A percentile compares a stretch with the other conserved stretches of the same genome.
Evolutionary conservation across 1,284 basidiomycete genomes (phyloP).

Genomic region (Apiotrichum siamense): DNA sequence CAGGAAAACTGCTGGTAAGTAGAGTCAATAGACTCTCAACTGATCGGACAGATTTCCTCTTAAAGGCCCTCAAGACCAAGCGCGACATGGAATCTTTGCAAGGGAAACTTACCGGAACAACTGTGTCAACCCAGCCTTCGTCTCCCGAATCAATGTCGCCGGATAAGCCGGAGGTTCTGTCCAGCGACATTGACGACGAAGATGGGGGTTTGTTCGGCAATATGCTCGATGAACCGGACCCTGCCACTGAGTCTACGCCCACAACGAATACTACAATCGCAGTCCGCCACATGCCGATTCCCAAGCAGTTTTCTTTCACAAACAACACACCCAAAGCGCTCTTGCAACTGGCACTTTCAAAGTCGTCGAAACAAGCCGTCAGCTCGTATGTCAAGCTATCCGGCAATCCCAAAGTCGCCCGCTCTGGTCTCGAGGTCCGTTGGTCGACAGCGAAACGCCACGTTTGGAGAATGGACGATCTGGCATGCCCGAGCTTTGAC

Average conservation of each 20-base stretch:
- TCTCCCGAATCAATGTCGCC: too few relatives aligned
- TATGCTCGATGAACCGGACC: constrained; percentile 65
- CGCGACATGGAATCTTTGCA: constrained; percentile 54
- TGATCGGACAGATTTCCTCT: constrained; percentile 51
- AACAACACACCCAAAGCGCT: constrained; percentile 34
- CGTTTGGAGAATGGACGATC: constrained; percentile 75
- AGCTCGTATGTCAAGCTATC: constrained; percentile 63
- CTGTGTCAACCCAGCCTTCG: not conserved
- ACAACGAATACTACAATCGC: constrained; percentile 54
- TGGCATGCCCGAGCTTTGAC: constrained; percentile 67
- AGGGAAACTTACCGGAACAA: constrained; percentile 52
- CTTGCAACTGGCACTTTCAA: constrained; percentile 27
- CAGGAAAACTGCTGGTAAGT: constrained; percentile 55
- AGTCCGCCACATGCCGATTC: constrained; percentile 69
- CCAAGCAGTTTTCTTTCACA: constrained; percentile 64
- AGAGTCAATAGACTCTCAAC: too few relatives aligned
- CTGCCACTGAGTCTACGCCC: constrained; percentile 34
- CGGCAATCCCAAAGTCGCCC: constrained; percentile 61
- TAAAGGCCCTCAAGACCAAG: constrained; percentile 56
- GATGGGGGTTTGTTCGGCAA: constrained; percentile 65
- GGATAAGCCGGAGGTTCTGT: too few relatives aligned
- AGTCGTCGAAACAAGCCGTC: constrained; percentile 64
- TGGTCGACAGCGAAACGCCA: constrained; percentile 60
- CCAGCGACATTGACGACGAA: constrained; percentile 48
- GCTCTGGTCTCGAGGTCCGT: constrained; percentile 63